Evolutionary conservation across 192 early-diverging fungal species (phyloP), one percentile per base, ranked within the genome.

Genomic region (Entomortierella beljakovae): DNA sequence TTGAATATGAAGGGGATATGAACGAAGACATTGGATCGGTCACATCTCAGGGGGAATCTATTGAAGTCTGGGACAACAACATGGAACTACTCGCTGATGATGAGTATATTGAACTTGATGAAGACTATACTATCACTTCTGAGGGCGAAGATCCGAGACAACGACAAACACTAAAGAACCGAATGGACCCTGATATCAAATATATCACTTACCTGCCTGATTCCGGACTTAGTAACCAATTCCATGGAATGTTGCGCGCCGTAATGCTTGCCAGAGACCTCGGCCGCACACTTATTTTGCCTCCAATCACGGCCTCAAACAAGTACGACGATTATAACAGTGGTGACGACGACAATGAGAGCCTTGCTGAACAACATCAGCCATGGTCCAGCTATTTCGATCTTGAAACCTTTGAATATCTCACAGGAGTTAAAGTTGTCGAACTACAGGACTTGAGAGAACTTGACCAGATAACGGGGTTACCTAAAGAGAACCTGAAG

Each of bases 341-440:
- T 26, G 51, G 28, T 15, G 6, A 8, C 28, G 23, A 26, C 28
- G 51, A 53, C 23, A 18, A 53, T 25, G 15, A 53, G 6, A 51
- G 35, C n/a, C 33, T 43, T 1, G 49, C 52, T 23, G 43, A 53
- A n/a, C 35, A 65, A 13, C 64, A 64, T 49, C 75, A 79, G 26
- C 61, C 67, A 5, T 79, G 75, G 75, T 79, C 75, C 32, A 55
- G 35, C 26, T 69, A 48, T 51, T 70, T 79, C 49, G 75, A 79
- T n/a, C 57, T 79, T 15, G 57, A 62, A 7, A 65, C 75, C 0
- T 79, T 79, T 38, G 52, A 57, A 25, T n/a, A 79, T 15, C 75
- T 79, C 6, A 79, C 75, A 0, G 75, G 75, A 10, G 61, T 53
- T 29, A 60, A 79, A 23, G 35, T 79, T 0, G 32, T 70, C 0